Conservation (phyloP, 148 eudicot species). For the Spergularia marina region DNA sequence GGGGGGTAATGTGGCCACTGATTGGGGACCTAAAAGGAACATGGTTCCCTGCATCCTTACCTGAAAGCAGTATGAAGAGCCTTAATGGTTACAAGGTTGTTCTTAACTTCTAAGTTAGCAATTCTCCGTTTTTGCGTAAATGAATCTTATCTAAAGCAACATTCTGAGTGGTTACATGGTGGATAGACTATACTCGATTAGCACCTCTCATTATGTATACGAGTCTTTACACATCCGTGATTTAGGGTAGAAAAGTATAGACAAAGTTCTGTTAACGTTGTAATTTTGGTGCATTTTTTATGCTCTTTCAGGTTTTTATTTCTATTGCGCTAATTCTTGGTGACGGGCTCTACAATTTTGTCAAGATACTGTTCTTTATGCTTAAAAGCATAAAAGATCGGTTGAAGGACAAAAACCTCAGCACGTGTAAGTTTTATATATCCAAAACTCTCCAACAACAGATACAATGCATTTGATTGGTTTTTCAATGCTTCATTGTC, state of each 20-base stretch:
- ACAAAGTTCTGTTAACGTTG: background rate
- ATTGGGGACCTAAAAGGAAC: constrained; percentile 48
- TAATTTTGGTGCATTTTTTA: background rate
- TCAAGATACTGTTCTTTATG: constrained; percentile 55
- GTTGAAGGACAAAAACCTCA: constrained; percentile 36
- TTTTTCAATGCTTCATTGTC: background rate
- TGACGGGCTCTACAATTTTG: constrained; percentile 70
- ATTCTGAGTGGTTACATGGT: background rate
- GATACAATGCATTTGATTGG: background rate
- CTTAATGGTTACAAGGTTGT: constrained; percentile 72
- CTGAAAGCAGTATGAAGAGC: constrained; percentile 76
- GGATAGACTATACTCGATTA: too few relatives aligned
- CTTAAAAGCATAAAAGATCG: constrained; percentile 35
- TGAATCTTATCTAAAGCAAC: background rate
- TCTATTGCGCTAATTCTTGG: constrained; percentile 77
- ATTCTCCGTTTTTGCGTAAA: background rate
- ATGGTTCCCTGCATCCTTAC: constrained; percentile 60
- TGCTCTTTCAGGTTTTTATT: constrained; percentile 57
- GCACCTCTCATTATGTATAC: too few relatives aligned
- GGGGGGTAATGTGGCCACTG: constrained; percentile 79
- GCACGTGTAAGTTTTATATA: constrained; percentile 36
- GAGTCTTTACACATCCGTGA: too few relatives aligned
- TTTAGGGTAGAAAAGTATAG: too few relatives aligned
- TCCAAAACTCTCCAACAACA: background rate
- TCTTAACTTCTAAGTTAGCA: background rate